Evolutionary conservation across 108 stramenopile genomes (phyloP).

Genomic region (Cyclotella atomus): DNA sequence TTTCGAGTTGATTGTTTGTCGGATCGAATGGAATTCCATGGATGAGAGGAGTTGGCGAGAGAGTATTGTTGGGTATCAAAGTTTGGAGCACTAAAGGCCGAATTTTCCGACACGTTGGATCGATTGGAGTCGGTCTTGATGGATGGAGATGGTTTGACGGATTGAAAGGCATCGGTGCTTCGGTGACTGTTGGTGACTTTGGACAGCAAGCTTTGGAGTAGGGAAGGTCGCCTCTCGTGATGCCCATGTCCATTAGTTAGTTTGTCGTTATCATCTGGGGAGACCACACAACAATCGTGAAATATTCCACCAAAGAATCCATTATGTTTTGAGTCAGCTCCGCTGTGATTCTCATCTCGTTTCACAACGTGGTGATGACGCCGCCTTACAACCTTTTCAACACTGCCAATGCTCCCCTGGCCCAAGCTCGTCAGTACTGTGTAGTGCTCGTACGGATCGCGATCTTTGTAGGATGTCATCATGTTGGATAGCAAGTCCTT

Average conservation of each 20-base stretch:
- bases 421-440: slow-evolving; percentile 12
- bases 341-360: neutral
- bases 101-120: slow-evolving; percentile 19
- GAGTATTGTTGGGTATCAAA: neutral
- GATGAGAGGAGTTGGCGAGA: neutral
- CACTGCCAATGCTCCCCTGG: slow-evolving; percentile 32
- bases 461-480: slow-evolving; percentile 21
- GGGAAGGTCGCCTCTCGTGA: neutral
- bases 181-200: neutral
- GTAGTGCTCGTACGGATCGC: slow-evolving; percentile 25
- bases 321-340: no score
- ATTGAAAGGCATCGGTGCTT: slow-evolving; percentile 8
- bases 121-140: neutral
- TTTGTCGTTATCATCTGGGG: neutral
- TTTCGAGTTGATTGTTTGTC: neutral
- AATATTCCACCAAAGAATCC: slow-evolving; percentile 12
- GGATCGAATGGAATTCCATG: neutral
- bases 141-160: neutral
- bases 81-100: slow-evolving; percentile 18
- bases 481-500: slow-evolving; percentile 16
- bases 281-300: slow-evolving; percentile 17
- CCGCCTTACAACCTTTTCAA: slow-evolving; percentile 22
- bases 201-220: neutral
- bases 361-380: neutral
- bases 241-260: neutral